These are phyloP conservation scores for Candida gigantensis DNA, from an alignment of 1,139 yeast genomes.

Conservation along the genomic window DNA sequence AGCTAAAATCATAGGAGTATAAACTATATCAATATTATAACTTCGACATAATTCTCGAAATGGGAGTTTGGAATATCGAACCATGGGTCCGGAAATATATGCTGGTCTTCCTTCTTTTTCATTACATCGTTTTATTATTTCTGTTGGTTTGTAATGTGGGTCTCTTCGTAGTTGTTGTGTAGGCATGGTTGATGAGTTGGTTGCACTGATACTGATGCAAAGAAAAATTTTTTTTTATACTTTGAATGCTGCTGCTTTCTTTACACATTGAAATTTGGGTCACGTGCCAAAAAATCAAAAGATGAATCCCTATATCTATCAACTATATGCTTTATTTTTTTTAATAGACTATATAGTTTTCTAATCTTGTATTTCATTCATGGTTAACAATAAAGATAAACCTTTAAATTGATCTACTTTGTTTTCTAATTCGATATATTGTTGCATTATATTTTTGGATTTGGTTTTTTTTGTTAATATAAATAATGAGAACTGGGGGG, in stretches of 20 bases:
- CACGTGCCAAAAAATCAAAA: too few species aligned
- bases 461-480: too few species aligned
- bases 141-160: constrained; percentile 17
- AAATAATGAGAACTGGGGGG: too few species aligned
- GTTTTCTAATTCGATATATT: too few species aligned
- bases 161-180: constrained; percentile 6
- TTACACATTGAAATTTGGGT: too few species aligned
- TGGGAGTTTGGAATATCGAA: constrained; percentile 90
- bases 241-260: not conserved
- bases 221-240: constrained; percentile 5
- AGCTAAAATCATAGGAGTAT: constrained; percentile 95
- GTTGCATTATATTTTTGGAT: too few species aligned
- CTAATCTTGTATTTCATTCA: too few species aligned
- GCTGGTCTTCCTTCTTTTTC: constrained; percentile 61
- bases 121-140: constrained; percentile 9
- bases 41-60: constrained; percentile 80
- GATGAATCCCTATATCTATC: too few species aligned
- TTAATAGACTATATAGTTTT: too few species aligned
- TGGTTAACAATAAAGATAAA: too few species aligned
- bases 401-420: too few species aligned
- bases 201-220: not conserved
- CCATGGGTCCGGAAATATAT: constrained; percentile 94
- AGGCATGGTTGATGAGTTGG: constrained; percentile 1
- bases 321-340: too few species aligned
- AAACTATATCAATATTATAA: constrained; percentile 78